Percentiles rank a stretch among this genome's conserved stretches.
Conservation (phyloP, 2,329 filamentous ascomycete species). For the Chrysosporium keratinophilum region DNA sequence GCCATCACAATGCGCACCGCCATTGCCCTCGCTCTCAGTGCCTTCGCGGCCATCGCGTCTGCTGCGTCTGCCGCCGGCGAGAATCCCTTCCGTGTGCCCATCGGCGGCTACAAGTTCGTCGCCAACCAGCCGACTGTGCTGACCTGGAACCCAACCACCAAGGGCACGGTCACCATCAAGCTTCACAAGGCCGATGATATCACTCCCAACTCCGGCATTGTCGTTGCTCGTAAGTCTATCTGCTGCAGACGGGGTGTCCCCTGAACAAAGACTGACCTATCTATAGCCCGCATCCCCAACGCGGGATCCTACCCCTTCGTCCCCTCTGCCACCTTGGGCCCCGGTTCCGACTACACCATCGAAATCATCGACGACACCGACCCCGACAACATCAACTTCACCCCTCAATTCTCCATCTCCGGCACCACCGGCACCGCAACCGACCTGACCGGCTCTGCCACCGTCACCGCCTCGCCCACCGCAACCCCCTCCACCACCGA, state of each 20-base stretch:
- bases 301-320: conserved; percentile 42
- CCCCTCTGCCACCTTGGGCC: conserved; percentile 32
- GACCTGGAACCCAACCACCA: conserved; percentile 42
- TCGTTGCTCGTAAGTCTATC: conserved; percentile 36
- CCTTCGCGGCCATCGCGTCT: conserved; percentile 39
- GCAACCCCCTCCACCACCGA: conserved; percentile 19
- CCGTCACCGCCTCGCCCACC: conserved; percentile 18
- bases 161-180: conserved; percentile 43
- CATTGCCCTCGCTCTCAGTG: conserved; percentile 34
- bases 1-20: conserved; percentile 35
- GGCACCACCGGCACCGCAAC: conserved; percentile 34
- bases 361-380: conserved; percentile 43
- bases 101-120: conserved; percentile 34
- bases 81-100: conserved; percentile 43
- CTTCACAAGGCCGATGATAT: conserved; percentile 37
- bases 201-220: conserved; percentile 33
- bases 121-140: conserved; percentile 40
- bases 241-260: neutral
- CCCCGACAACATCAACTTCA: conserved; percentile 41
- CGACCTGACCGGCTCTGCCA: conserved; percentile 23
- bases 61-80: conserved; percentile 30
- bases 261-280: neutral
- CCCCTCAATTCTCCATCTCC: conserved; percentile 42
- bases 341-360: conserved; percentile 42
- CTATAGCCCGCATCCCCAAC: conserved; percentile 40